These are phyloP conservation scores for Coffea eugenioides DNA, from an alignment of 257 asterid genomes.

Conservation along the genomic window DNA sequence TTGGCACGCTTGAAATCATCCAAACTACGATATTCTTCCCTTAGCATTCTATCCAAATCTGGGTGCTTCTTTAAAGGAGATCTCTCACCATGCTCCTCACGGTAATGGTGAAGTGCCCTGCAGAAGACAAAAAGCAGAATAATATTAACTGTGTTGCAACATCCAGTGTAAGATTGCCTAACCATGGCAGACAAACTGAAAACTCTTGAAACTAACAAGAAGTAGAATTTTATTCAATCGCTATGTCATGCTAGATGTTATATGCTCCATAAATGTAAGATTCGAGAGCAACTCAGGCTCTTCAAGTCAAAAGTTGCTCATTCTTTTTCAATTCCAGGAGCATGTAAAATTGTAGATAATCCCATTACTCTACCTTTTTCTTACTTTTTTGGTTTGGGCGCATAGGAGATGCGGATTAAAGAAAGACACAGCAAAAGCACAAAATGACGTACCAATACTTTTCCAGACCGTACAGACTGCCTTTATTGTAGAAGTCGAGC, in stretches of 20 bases:
- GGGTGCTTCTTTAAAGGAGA: conserved; percentile 58
- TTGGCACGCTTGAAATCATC: conserved; percentile 63
- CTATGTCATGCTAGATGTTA: neutral
- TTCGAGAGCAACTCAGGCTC: too few relatives aligned
- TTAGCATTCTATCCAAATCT: conserved; percentile 65
- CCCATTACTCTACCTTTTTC: neutral
- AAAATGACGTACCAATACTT: conserved; percentile 67
- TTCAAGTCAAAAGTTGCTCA: too few relatives aligned
- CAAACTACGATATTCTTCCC: conserved; percentile 58
- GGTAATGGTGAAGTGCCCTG: conserved; percentile 90
- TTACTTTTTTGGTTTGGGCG: neutral
- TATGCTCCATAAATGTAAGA: neutral
- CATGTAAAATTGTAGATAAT: neutral
- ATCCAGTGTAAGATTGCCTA: neutral
- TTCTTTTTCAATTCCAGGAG: neutral
- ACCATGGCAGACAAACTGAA: neutral
- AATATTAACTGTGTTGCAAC: neutral
- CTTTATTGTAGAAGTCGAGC: conserved; percentile 61
- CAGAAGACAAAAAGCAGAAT: neutral
- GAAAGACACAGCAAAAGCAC: neutral
- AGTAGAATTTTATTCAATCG: neutral
- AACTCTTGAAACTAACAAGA: neutral
- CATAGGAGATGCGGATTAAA: neutral
- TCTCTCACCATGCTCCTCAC: conserved; percentile 37
- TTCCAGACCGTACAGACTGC: conserved; percentile 86